These are phyloP conservation scores for Mycocentrospora acerina DNA, from an alignment of 2,329 filamentous ascomycete genomes.

Conservation along the genomic window DNA sequence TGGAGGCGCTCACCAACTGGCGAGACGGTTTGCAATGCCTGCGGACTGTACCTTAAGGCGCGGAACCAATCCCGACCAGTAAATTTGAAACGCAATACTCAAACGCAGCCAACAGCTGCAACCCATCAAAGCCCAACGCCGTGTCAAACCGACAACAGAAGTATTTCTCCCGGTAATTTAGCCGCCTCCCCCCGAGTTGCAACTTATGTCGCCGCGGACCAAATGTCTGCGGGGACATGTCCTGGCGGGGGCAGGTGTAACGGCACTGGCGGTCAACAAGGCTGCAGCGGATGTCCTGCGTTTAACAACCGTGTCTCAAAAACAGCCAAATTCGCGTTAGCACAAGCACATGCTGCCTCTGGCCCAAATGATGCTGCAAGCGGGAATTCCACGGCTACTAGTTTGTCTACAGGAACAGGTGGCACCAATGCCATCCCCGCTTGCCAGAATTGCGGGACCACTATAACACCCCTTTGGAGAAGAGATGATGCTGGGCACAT, in stretches of 20 bases:
- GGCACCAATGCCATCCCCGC: constrained; percentile 70
- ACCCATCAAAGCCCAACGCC: constrained; percentile 45
- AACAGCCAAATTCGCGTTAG: constrained; percentile 69
- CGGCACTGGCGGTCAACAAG: constrained; percentile 91
- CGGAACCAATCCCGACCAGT: constrained; percentile 88
- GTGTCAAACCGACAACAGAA: constrained; percentile 40
- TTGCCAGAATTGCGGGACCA: constrained; percentile 96
- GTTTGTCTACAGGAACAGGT: constrained; percentile 14
- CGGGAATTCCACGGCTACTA: constrained; percentile 15
- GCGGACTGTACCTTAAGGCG: constrained; percentile 90
- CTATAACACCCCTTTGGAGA: constrained; percentile 93
- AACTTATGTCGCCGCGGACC: constrained; percentile 76
- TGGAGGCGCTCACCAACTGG: constrained; percentile 94
- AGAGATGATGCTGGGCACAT: constrained; percentile 92
- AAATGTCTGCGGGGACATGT: constrained; percentile 80
- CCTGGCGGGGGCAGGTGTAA: constrained; percentile 95
- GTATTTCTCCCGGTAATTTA: constrained; percentile 42
- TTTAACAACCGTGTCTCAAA: constrained; percentile 97
- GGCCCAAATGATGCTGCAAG: constrained; percentile 14
- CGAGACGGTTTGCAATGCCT: constrained; percentile 96
- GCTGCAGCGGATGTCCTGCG: constrained; percentile 92
- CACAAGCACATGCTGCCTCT: constrained; percentile 40
- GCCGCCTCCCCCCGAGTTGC: constrained; percentile 50
- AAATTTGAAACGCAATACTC: constrained; percentile 77
- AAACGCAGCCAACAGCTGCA: constrained; percentile 30